Conservation (phyloP, 768 basidiomycete genomes). For the Chalciporus pseudorubinellus region DNA sequence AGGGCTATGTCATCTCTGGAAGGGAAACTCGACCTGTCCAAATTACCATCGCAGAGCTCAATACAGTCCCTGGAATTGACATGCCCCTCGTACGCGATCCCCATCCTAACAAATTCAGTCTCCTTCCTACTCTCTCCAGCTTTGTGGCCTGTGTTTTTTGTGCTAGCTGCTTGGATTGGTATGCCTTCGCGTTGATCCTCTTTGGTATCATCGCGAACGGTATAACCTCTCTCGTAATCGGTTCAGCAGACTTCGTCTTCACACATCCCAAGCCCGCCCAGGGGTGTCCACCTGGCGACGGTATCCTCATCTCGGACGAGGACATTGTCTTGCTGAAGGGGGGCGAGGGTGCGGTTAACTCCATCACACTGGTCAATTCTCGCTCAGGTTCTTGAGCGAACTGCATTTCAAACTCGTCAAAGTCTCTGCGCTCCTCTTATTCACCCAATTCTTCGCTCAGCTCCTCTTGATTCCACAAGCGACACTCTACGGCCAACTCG, state of each 20-base stretch:
- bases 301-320: conserved; percentile 15
- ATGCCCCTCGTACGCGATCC: neutral
- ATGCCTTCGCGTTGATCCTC: conserved; percentile 28
- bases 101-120: neutral
- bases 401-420: conserved; percentile 12
- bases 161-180: conserved; percentile 25
- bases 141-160: neutral
- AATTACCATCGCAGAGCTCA: conserved; percentile 1
- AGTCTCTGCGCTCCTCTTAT: conserved; percentile 21
- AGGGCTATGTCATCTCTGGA: neutral
- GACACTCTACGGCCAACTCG: conserved; percentile 27
- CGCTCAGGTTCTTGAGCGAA: conserved; percentile 8
- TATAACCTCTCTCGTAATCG: conserved; percentile 22
- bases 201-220: conserved; percentile 31
- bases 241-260: conserved; percentile 19
- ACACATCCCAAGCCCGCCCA: conserved; percentile 1
- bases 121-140: conserved; percentile 4
- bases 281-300: conserved; percentile 23
- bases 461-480: conserved; percentile 30
- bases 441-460: conserved; percentile 26
- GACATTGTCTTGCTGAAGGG: conserved; percentile 21
- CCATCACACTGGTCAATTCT: conserved; percentile 23
- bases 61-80: neutral
- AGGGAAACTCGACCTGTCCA: conserved; percentile 1
- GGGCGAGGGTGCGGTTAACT: conserved; percentile 21